phyloP scores from a whole-genome alignment of 108 stramenopile species.

The Chaetoceros tenuissimus region DNA sequence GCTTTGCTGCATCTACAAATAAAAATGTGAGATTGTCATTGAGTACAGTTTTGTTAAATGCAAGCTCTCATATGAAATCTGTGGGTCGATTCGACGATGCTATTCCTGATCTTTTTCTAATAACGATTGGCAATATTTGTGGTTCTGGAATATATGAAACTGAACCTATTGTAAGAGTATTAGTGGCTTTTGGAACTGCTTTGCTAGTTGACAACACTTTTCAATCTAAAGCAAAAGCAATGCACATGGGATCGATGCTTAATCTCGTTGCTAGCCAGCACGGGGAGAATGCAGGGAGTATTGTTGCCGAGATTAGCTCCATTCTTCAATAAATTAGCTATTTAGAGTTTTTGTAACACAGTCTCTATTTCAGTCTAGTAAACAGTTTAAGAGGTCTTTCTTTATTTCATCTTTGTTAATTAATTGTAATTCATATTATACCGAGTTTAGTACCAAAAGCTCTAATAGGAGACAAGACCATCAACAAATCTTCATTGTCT shows the following conservation, averaged over 20 bases:
- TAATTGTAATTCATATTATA: too few species aligned
- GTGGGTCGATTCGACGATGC: neutral
- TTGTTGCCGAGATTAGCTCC: neutral
- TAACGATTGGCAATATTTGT: neutral
- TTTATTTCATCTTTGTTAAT: too few species aligned
- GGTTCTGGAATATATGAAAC: constrained; percentile 1
- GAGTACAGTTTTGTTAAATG: constrained; percentile 66
- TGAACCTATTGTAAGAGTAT: neutral
- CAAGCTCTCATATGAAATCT: constrained; percentile 42
- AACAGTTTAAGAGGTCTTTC: neutral
- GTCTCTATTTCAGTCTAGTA: neutral
- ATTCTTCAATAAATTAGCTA: neutral
- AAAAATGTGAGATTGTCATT: constrained; percentile 77
- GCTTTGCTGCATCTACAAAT: constrained; percentile 41
- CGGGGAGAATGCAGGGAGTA: neutral
- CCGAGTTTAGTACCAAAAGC: neutral
- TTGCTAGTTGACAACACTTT: neutral
- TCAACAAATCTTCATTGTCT: neutral
- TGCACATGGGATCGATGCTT: neutral
- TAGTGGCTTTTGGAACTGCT: constrained; percentile 1
- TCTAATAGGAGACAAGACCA: neutral
- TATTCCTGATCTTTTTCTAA: neutral
- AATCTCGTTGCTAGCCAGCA: neutral
- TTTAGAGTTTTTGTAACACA: neutral
- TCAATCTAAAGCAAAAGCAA: neutral